Conservation (phyloP, 257 asterid species). For the Solanum gracilifrons region DNA sequence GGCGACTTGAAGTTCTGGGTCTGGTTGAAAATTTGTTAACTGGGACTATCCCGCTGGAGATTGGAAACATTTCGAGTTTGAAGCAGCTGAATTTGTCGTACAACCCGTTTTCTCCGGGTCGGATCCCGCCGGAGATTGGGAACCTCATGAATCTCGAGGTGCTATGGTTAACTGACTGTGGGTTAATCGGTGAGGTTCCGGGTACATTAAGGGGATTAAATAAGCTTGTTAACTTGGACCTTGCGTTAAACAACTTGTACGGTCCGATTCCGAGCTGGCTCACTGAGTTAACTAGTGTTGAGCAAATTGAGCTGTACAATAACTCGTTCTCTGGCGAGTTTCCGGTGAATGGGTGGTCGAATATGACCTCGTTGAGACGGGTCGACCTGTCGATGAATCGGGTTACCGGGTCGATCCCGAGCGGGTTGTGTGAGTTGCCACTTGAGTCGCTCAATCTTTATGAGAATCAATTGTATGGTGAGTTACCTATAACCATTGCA, state of each 20-base stretch:
- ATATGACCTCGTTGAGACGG: constrained; percentile 65
- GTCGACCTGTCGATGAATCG: constrained; percentile 81
- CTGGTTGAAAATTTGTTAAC: constrained; percentile 68
- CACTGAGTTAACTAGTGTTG: constrained; percentile 49
- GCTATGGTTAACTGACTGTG: constrained; percentile 56
- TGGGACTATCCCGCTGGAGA: constrained; percentile 52
- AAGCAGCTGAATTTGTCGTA: constrained; percentile 82
- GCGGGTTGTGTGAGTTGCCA: constrained; percentile 69
- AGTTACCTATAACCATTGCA: constrained; percentile 53
- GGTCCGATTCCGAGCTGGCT: constrained; percentile 65
- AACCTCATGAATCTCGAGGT: constrained; percentile 62
- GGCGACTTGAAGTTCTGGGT: constrained; percentile 69
- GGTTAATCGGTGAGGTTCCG: constrained; percentile 69
- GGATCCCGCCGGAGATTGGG: constrained; percentile 76
- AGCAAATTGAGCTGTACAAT: constrained; percentile 84
- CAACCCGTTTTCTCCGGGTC: constrained; percentile 76
- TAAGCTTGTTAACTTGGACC: constrained; percentile 60
- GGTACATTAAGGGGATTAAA: constrained; percentile 62
- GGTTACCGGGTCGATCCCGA: constrained; percentile 65
- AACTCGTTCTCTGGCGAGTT: constrained; percentile 75
- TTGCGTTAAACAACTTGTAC: constrained; percentile 52
- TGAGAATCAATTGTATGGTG: constrained; percentile 64
- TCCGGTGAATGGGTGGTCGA: constrained; percentile 71
- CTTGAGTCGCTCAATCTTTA: constrained; percentile 84
- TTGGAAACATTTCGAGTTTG: constrained; percentile 65